A percentile compares a stretch with the other conserved stretches of the same genome.
These are phyloP conservation scores for Tulasnella sp. DNA, from an alignment of 768 basidiomycete genomes.

Conservation along the genomic window DNA sequence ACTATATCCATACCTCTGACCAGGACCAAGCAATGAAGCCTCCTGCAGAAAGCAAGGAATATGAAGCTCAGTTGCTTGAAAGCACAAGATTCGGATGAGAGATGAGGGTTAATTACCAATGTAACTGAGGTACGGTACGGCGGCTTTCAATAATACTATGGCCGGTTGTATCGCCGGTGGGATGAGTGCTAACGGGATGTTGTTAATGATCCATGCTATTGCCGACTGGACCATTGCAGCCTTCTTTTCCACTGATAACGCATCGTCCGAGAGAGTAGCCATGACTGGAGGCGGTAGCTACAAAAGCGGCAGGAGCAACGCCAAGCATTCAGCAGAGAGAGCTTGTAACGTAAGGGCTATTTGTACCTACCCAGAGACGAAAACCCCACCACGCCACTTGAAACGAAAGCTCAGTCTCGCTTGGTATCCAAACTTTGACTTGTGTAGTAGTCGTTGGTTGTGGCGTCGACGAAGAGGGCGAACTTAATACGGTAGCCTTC, in stretches of 20 bases:
- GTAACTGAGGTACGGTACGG: conserved; percentile 14
- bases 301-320: too few relatives aligned
- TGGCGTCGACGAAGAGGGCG: background rate
- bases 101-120: too few relatives aligned
- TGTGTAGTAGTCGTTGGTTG: conserved; percentile 11
- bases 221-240: conserved; percentile 66
- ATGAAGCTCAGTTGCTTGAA: too few relatives aligned
- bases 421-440: conserved; percentile 54
- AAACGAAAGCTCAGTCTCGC: conserved; percentile 58
- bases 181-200: conserved; percentile 47
- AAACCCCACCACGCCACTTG: conserved; percentile 77
- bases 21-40: conserved; percentile 73
- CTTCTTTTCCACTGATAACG: conserved; percentile 60
- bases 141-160: conserved; percentile 43
- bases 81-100: too few relatives aligned
- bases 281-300: conserved; percentile 73
- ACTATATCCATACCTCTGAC: conserved; percentile 55
- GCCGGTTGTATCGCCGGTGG: conserved; percentile 51
- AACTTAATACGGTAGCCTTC: background rate
- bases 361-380: conserved; percentile 44
- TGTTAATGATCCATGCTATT: conserved; percentile 56
- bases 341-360: too few relatives aligned
- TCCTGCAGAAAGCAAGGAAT: too few relatives aligned
- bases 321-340: too few relatives aligned
- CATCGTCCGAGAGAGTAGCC: conserved; percentile 46